A percentile compares a stretch with the other conserved stretches of the same genome.
Conservation (phyloP, 768 basidiomycete species). For the Mrakia hoshinonis region DNA sequence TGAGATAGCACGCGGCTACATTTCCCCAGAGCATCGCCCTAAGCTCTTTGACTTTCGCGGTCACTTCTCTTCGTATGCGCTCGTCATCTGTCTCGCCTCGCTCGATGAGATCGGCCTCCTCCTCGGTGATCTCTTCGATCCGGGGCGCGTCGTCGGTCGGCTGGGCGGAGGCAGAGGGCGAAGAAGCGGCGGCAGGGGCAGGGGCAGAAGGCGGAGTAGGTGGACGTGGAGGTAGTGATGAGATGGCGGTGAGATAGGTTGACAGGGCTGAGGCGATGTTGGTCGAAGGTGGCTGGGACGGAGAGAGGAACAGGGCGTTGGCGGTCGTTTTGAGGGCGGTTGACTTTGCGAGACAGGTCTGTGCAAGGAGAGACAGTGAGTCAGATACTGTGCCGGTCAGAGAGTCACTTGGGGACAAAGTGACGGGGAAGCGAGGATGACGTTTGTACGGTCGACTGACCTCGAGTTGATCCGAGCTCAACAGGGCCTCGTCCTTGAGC, state of each 20-base stretch:
- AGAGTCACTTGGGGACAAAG: too few relatives aligned
- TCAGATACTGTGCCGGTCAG: background rate
- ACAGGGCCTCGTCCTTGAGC: too few relatives aligned
- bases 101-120: conserved; percentile 35
- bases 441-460: too few relatives aligned
- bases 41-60: conserved; percentile 50
- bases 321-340: conserved; percentile 64
- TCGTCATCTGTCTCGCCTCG: conserved; percentile 21
- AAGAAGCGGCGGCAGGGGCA: conserved; percentile 24
- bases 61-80: conserved; percentile 40
- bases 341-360: conserved; percentile 50
- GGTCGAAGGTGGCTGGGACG: conserved; percentile 10
- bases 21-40: conserved; percentile 76
- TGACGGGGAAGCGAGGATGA: conserved; percentile 3
- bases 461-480: too few relatives aligned
- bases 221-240: conserved; percentile 43
- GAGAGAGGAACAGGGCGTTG: conserved; percentile 45
- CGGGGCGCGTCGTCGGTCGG: conserved; percentile 35
- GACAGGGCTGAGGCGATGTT: conserved; percentile 23
- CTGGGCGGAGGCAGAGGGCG: conserved; percentile 30
- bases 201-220: conserved; percentile 31
- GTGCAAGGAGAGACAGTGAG: background rate
- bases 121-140: conserved; percentile 39
- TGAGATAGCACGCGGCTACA: conserved; percentile 73
- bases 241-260: conserved; percentile 59